phyloP scores from a whole-genome alignment of 2,329 filamentous ascomycete species.

The Neofusicoccum sp. region DNA sequence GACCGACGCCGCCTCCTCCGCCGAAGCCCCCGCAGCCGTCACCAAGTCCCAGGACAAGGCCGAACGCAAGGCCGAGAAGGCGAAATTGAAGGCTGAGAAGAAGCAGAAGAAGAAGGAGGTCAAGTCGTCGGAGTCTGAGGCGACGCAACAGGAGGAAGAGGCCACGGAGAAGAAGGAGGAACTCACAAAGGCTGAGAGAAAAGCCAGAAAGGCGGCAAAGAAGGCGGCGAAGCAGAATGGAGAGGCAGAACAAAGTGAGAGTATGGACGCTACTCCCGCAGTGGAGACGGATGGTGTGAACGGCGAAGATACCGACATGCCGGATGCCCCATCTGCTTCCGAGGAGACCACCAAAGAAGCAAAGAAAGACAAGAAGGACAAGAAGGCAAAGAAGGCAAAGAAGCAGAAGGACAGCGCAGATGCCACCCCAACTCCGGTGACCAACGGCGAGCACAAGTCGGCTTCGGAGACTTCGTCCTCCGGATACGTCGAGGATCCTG shows the following conservation, averaged over 20 bases:
- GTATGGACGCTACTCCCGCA: slow-evolving; percentile 25
- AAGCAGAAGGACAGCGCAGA: slow-evolving; percentile 17
- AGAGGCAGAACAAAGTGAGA: slow-evolving; percentile 13
- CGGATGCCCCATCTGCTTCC: slow-evolving; percentile 7
- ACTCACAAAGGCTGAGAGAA: slow-evolving; percentile 30
- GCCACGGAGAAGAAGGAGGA: background rate
- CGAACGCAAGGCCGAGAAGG: slow-evolving; percentile 23
- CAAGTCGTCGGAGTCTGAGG: slow-evolving; percentile 28
- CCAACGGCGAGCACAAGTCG: slow-evolving; percentile 27
- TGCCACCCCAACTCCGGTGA: slow-evolving; percentile 25
- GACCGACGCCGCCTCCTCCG: background rate
- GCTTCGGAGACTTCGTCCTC: slow-evolving; percentile 27
- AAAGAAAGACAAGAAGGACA: slow-evolving; percentile 20
- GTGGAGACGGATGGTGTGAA: slow-evolving; percentile 20
- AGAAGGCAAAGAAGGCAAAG: slow-evolving; percentile 12
- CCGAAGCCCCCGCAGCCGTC: background rate
- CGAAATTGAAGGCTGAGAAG: slow-evolving; percentile 21
- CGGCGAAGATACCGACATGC: slow-evolving; percentile 3
- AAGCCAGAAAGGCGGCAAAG: slow-evolving; percentile 25
- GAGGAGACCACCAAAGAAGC: slow-evolving; percentile 18
- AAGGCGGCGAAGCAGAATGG: slow-evolving; percentile 36
- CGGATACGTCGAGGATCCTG: slow-evolving; percentile 61
- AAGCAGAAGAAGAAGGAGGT: slow-evolving; percentile 7
- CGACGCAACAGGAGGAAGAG: slow-evolving; percentile 22
- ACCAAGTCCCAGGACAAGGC: slow-evolving; percentile 40